Conservation (phyloP, 371 early-diverging fungal genomes). For the Mortierella sp. region DNA sequence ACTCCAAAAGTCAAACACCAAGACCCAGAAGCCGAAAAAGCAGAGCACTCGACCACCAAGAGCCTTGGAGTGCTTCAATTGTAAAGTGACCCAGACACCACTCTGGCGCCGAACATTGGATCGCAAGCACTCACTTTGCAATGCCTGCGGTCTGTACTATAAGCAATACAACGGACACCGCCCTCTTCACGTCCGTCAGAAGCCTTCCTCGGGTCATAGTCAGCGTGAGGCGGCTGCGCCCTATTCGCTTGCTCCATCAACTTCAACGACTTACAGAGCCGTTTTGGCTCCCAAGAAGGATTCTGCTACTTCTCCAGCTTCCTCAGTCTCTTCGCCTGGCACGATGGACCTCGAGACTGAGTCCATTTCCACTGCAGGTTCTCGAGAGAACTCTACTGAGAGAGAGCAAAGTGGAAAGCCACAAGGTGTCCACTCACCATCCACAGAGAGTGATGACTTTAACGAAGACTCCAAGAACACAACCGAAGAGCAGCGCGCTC, state of each 20-base stretch:
- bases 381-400: constrained; percentile 2
- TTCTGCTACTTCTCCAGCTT: constrained; percentile 5
- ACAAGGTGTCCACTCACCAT: not conserved
- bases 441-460: constrained; percentile 14
- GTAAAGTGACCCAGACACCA: constrained; percentile 82
- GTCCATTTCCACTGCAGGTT: not conserved
- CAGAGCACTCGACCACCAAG: constrained; percentile 66
- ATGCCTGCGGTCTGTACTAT: constrained; percentile 86
- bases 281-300: constrained; percentile 36
- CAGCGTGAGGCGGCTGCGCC: constrained; percentile 37
- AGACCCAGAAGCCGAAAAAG: constrained; percentile 47
- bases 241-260: constrained; percentile 19
- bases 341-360: constrained; percentile 28
- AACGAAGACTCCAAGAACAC: constrained; percentile 6
- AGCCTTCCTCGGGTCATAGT: constrained; percentile 56
- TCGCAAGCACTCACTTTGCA: constrained; percentile 80
- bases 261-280: constrained; percentile 13
- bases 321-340: constrained; percentile 15
- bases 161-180: constrained; percentile 81
- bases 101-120: constrained; percentile 86
- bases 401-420: not conserved
- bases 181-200: constrained; percentile 72
- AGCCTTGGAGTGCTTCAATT: constrained; percentile 84
- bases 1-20: constrained; percentile 27
- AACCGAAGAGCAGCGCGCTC: constrained; percentile 12